Conservation (phyloP, 2,329 filamentous ascomycete species). For the Xylaria multiplex region DNA sequence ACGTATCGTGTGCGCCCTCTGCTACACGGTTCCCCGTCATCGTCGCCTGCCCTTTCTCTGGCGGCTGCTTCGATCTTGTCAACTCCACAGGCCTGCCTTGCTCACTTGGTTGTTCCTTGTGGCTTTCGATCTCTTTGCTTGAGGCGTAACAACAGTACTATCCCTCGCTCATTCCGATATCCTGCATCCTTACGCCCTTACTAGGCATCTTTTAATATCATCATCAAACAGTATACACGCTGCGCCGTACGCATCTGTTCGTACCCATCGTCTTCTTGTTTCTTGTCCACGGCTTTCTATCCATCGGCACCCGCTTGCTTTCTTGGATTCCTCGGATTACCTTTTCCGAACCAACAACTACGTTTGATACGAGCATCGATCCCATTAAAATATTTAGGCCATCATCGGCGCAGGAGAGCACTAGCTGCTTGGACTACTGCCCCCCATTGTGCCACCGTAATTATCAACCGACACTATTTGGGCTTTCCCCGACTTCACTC, state of each 20-base stretch:
- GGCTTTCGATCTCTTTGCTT: conserved; percentile 34
- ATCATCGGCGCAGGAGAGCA: conserved; percentile 37
- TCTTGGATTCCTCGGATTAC: conserved; percentile 46
- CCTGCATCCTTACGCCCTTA: conserved; percentile 30
- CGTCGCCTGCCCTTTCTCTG: conserved; percentile 28
- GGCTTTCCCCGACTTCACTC: conserved; percentile 35
- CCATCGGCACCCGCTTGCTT: conserved; percentile 40
- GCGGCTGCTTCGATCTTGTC: conserved; percentile 27
- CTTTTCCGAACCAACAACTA: conserved; percentile 46
- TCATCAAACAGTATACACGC: conserved; percentile 33
- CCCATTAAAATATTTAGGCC: conserved; percentile 37
- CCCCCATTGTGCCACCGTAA: conserved; percentile 39
- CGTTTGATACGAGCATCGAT: conserved; percentile 50
- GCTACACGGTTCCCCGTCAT: conserved; percentile 23
- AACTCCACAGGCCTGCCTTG: conserved; percentile 10
- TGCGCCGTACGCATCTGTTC: conserved; percentile 38
- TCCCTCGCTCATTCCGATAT: conserved; percentile 45
- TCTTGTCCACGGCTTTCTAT: conserved; percentile 48
- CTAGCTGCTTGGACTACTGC: conserved; percentile 41
- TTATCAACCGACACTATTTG: conserved; percentile 42
- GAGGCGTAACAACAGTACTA: conserved; percentile 37
- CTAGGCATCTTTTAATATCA: conserved; percentile 44
- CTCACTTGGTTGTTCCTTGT: conserved; percentile 33
- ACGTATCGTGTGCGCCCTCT: conserved; percentile 26
- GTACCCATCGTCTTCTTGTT: conserved; percentile 45